phyloP scores from a whole-genome alignment of 1,284 basidiomycete species.

The Papiliotrema flavescens region DNA sequence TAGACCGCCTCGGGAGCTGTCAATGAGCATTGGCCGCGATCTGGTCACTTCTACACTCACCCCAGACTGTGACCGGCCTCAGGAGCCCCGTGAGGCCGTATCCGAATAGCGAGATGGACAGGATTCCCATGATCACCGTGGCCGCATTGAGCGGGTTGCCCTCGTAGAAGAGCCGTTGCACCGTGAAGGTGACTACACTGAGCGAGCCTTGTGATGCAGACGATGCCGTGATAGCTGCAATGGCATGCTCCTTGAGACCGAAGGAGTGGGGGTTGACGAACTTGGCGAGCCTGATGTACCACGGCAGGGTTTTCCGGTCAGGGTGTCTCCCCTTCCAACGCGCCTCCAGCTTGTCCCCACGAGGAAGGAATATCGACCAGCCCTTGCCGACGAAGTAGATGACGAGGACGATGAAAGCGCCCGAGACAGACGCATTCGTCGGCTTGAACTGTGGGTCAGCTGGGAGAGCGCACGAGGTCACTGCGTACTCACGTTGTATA shows the following conservation, averaged over 20 bases:
- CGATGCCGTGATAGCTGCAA: conserved; percentile 60
- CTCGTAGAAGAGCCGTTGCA: conserved; percentile 59
- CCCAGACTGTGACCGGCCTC: conserved; percentile 35
- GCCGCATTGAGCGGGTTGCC: conserved; percentile 56
- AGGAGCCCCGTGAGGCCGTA: conserved; percentile 54
- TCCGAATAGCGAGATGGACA: conserved; percentile 65
- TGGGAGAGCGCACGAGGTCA: neutral
- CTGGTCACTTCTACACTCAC: too few species aligned
- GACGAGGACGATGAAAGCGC: conserved; percentile 60
- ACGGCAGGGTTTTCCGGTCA: conserved; percentile 17
- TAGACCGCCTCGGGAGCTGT: conserved; percentile 44
- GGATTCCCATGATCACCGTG: conserved; percentile 61
- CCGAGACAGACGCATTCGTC: conserved; percentile 54
- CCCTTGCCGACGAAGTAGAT: conserved; percentile 56
- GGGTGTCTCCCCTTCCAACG: conserved; percentile 51
- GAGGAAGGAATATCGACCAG: conserved; percentile 52
- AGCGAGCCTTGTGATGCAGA: conserved; percentile 57
- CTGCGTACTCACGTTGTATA: conserved; percentile 15
- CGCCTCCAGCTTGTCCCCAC: conserved; percentile 49
- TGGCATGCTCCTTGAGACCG: conserved; percentile 60
- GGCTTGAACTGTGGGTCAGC: conserved; percentile 57
- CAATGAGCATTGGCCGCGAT: too few species aligned
- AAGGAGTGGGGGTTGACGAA: conserved; percentile 62
- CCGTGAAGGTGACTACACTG: conserved; percentile 60
- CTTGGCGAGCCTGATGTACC: conserved; percentile 37